phyloP scores from a whole-genome alignment of 1,284 basidiomycete genomes.

The Trichosporon ovoides region DNA sequence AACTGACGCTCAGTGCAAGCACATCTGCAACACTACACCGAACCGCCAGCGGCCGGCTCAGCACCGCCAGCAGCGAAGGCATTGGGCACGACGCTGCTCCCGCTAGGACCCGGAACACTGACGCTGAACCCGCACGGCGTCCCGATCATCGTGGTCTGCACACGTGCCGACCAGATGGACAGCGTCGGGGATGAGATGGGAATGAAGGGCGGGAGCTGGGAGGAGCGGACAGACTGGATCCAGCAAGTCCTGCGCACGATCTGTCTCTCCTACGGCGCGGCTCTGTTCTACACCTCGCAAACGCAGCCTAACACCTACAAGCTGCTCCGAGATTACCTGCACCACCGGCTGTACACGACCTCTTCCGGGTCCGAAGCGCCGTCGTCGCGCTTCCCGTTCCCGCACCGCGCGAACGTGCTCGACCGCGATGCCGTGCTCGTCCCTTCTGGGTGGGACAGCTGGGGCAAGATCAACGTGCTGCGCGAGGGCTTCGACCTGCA shows the following conservation, averaged over 20 bases:
- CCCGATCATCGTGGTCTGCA: conserved; percentile 83
- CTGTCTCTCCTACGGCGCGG: conserved; percentile 88
- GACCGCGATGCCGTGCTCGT: conserved; percentile 88
- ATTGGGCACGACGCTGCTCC: conserved; percentile 53
- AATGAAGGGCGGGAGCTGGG: conserved; percentile 71
- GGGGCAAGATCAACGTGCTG: conserved; percentile 89
- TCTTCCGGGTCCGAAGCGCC: conserved; percentile 33
- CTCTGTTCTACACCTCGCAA: conserved; percentile 83
- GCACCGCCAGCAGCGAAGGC: not conserved
- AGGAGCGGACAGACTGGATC: conserved; percentile 89
- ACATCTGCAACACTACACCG: conserved; percentile 79
- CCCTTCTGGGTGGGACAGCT: conserved; percentile 94
- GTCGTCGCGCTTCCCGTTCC: conserved; percentile 70
- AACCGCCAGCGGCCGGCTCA: conserved; percentile 56
- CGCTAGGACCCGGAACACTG: conserved; percentile 69
- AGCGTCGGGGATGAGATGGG: conserved; percentile 59
- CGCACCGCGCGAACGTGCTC: conserved; percentile 78
- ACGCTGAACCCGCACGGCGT: conserved; percentile 78
- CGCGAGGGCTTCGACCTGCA: conserved; percentile 86
- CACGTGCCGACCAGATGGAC: conserved; percentile 84
- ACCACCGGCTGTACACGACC: conserved; percentile 73
- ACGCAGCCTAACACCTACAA: conserved; percentile 68
- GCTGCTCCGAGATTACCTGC: conserved; percentile 73
- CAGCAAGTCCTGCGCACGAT: conserved; percentile 91
- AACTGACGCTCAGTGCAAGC: conserved; percentile 62